phyloP scores from a whole-genome alignment of 495 filamentous ascomycete genomes.

The Articulospora tetracladia region DNA sequence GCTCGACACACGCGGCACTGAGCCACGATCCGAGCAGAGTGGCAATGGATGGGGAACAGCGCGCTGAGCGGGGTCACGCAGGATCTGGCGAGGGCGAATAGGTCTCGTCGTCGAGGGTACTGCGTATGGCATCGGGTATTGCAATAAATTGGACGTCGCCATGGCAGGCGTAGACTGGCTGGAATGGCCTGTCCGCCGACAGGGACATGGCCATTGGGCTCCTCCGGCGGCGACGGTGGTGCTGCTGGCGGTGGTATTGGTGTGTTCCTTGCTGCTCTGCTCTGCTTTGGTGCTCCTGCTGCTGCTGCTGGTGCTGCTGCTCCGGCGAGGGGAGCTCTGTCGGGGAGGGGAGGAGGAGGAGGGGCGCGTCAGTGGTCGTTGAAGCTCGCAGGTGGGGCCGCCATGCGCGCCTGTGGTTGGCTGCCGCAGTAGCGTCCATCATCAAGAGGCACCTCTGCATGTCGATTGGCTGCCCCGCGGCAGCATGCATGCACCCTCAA shows the following conservation, averaged over 20 bases:
- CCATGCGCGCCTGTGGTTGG: not conserved
- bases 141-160: not conserved
- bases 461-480: conserved; percentile 5
- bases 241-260: no score
- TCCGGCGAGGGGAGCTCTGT: no score
- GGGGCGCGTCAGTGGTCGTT: not conserved
- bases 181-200: not conserved
- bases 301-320: not conserved
- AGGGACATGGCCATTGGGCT: no score
- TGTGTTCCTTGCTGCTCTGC: no score
- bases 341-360: not conserved
- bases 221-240: no score
- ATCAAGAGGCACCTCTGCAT: conserved; percentile 3
- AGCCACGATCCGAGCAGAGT: not conserved
- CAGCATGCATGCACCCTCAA: conserved; percentile 12
- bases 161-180: not conserved
- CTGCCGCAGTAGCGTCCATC: not conserved
- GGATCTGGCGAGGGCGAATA: not conserved
- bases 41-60: not conserved
- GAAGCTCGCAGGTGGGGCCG: not conserved
- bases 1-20: conserved; percentile 3
- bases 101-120: not conserved
- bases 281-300: not conserved
- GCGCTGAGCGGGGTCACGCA: not conserved
- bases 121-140: not conserved